These are phyloP conservation scores for Bothia castanella DNA, from an alignment of 1,284 basidiomycete species.

Conservation along the genomic window DNA sequence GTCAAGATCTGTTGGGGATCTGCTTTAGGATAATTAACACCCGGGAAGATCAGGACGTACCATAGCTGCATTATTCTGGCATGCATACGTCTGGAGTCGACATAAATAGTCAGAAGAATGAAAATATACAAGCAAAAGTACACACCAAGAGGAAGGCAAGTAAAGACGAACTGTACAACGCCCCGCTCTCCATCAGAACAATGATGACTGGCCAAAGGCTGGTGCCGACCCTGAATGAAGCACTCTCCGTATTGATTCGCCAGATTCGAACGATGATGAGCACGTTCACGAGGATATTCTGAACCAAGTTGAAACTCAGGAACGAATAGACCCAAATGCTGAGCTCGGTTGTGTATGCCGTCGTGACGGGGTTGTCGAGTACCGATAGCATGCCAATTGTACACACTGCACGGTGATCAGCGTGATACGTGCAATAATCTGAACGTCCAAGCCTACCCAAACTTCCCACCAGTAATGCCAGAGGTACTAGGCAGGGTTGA, in stretches of 20 bases:
- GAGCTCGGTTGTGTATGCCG: slow-evolving; percentile 1
- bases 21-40: background rate
- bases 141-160: slow-evolving; percentile 8
- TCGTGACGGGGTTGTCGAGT: slow-evolving; percentile 1
- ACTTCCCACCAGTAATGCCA: slow-evolving; percentile 4
- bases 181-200: slow-evolving; percentile 12
- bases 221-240: background rate
- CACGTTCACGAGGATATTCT: slow-evolving; percentile 9
- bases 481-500: slow-evolving; percentile 7
- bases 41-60: background rate
- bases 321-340: slow-evolving; percentile 9
- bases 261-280: slow-evolving; percentile 10
- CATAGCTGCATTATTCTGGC: slow-evolving; percentile 10
- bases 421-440: background rate
- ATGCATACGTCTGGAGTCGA: slow-evolving; percentile 3
- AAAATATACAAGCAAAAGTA: background rate
- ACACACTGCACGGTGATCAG: background rate
- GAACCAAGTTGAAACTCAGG: slow-evolving; percentile 8
- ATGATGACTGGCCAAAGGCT: slow-evolving; percentile 9
- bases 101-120: background rate
- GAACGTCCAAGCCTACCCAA: background rate
- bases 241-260: slow-evolving; percentile 1
- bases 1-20: slow-evolving; percentile 7
- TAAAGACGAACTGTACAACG: slow-evolving; percentile 9
- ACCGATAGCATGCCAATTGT: slow-evolving; percentile 1